Evolutionary conservation across 345 rosid genomes (phyloP).

Genomic region (Lumnitzera racemosa): DNA sequence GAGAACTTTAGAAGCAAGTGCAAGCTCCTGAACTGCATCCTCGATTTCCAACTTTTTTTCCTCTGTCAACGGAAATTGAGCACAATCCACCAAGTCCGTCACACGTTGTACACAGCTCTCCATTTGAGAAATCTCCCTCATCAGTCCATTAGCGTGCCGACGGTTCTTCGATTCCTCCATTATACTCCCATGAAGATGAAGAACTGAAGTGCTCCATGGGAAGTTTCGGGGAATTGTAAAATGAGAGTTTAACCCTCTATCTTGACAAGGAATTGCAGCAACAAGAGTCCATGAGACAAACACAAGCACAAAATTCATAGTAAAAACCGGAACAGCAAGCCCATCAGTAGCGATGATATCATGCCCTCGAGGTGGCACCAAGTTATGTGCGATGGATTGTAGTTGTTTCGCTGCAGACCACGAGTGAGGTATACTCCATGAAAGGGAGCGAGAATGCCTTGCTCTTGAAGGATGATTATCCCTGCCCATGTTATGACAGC

Average conservation of each 20-base stretch:
- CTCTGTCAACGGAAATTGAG: constrained; percentile 21
- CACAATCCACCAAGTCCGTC: constrained; percentile 24
- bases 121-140: constrained; percentile 27
- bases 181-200: constrained; percentile 23
- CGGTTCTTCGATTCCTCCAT: constrained; percentile 33
- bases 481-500: constrained; percentile 12
- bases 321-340: constrained; percentile 20
- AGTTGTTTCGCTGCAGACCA: constrained; percentile 42
- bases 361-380: constrained; percentile 20
- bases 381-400: constrained; percentile 23
- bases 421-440: constrained; percentile 36
- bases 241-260: constrained; percentile 23
- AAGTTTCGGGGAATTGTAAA: constrained; percentile 23
- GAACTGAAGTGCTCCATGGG: constrained; percentile 18
- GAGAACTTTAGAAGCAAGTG: constrained; percentile 16
- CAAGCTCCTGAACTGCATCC: constrained; percentile 18
- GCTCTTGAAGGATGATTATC: constrained; percentile 9
- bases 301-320: constrained; percentile 23
- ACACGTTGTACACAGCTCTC: constrained; percentile 19
- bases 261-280: constrained; percentile 42
- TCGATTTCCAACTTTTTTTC: constrained; percentile 22
- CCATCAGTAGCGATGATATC: constrained; percentile 31
- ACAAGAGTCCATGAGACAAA: constrained; percentile 34
- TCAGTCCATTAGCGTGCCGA: constrained; percentile 18
- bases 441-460: constrained; percentile 32